Evolutionary conservation across 2,329 filamentous ascomycete species (phyloP).

Genomic region (Diaporthe citriasiana): DNA sequence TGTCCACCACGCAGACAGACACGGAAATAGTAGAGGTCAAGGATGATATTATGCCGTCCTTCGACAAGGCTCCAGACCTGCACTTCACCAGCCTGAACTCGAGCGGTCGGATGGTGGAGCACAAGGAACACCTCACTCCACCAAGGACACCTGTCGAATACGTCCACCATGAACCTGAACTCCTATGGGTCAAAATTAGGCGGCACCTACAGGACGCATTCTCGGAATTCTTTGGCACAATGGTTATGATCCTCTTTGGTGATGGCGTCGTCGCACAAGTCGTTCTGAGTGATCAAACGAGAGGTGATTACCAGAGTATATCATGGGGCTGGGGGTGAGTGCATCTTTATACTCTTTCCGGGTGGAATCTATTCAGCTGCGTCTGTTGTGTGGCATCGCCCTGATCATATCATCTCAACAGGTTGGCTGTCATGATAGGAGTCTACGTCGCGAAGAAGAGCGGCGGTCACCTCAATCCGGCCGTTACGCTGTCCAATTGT

Average conservation of each 20-base stretch:
- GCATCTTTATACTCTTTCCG: neutral
- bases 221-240: conserved; percentile 77
- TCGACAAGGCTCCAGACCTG: conserved; percentile 17
- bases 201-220: conserved; percentile 67
- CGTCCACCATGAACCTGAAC: neutral
- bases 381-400: neutral
- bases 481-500: conserved; percentile 79
- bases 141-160: conserved; percentile 14
- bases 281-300: conserved; percentile 64
- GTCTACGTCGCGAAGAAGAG: conserved; percentile 76
- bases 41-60: neutral
- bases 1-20: conserved; percentile 1
- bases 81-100: conserved; percentile 28
- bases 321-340: conserved; percentile 66
- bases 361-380: neutral
- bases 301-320: conserved; percentile 65
- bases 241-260: conserved; percentile 78
- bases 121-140: conserved; percentile 15
- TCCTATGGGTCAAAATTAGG: neutral
- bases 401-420: conserved; percentile 42
- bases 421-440: conserved; percentile 77
- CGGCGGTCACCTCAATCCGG: conserved; percentile 78
- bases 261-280: conserved; percentile 81
- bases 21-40: conserved; percentile 27
- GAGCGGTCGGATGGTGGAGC: conserved; percentile 9